Percentiles rank a stretch among this genome's conserved stretches.
These are phyloP conservation scores for Aeschynomene evenia DNA, from an alignment of 306 rosid genomes.

Conservation along the genomic window DNA sequence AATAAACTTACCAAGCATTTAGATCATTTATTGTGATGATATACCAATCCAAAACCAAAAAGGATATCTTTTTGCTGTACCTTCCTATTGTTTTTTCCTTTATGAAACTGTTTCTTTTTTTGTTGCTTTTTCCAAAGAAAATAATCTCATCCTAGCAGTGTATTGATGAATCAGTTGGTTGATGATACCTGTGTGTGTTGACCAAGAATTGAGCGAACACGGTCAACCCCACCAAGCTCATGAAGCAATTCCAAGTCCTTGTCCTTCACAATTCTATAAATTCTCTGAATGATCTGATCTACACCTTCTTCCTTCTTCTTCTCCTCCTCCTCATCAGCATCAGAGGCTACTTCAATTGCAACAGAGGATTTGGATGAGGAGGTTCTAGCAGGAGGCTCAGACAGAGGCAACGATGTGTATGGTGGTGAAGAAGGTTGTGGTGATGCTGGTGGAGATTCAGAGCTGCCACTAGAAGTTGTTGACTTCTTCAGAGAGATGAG, in stretches of 20 bases:
- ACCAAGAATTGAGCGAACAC: conserved; percentile 27
- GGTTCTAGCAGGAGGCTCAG: conserved; percentile 24
- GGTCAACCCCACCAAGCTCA: conserved; percentile 37
- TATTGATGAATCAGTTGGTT: background rate
- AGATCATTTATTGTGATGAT: background rate
- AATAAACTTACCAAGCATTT: background rate
- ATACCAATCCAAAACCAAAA: background rate
- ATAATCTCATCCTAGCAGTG: background rate
- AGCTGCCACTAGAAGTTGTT: background rate
- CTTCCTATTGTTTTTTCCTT: no score
- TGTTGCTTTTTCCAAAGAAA: background rate
- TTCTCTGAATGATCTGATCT: background rate
- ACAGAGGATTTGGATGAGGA: conserved; percentile 28
- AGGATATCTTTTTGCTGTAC: background rate
- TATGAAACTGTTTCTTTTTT: background rate
- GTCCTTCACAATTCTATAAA: conserved; percentile 40
- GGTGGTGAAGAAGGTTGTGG: background rate
- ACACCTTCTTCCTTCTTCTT: background rate
- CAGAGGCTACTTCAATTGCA: conserved; percentile 5
- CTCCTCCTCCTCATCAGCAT: background rate
- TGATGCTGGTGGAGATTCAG: conserved; percentile 8
- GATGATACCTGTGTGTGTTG: conserved; percentile 41
- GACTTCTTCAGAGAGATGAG: conserved; percentile 29
- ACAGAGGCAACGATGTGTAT: background rate
- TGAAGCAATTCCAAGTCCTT: conserved; percentile 29